Evolutionary conservation across 2,329 filamentous ascomycete genomes (phyloP), one percentile per base, ranked within the genome.

Genomic region (Colletotrichum chlorophyti): DNA sequence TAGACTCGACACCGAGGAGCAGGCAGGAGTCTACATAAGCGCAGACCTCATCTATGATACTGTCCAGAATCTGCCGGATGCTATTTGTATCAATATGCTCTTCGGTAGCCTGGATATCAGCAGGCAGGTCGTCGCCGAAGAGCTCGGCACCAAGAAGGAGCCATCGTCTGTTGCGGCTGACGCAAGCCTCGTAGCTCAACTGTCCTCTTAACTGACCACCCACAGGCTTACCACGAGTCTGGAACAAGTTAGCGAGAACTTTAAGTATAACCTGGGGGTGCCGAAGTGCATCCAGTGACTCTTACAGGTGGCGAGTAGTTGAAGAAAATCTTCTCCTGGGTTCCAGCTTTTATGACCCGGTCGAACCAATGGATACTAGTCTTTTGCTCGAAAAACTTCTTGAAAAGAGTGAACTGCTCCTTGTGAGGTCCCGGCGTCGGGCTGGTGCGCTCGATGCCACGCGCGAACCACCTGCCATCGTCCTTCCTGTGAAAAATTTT

Each of bases 321-420:
- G 58, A 82, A 83, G 19, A 64, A 66, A 0, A 62, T 65, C 9
- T 54, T 53, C 4, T 70, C 67, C 49, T 61, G 72, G 2, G 69
- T 73, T 5, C 68, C 69, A 27, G 70, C 66, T 43, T 67, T 67
- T 5, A 71, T 51, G 1, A 83, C 68, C 12, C 85, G 76, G 38
- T 86, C 73, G n/a, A 82, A 76, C 88, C 88, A 91, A 2, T 74
- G 68, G 9, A 85, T 73, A 0, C 83, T 83, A 0, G 86, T 86
- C 68, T 85, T 84, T 7, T 74, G 72, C 10, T 68, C 69, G 67
- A 91, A 91, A 63, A 87, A 85, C 0, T 70, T 63, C 58, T 75
- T 76, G 68, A 91, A 90, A 1, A 73, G 71, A 0, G 63, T 61
- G 57, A 84, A 76, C 23, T 86, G 83, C 2, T 60, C 49, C 3